These are phyloP conservation scores for Cardamine occulta DNA, from an alignment of 345 rosid genomes.

Conservation along the genomic window DNA sequence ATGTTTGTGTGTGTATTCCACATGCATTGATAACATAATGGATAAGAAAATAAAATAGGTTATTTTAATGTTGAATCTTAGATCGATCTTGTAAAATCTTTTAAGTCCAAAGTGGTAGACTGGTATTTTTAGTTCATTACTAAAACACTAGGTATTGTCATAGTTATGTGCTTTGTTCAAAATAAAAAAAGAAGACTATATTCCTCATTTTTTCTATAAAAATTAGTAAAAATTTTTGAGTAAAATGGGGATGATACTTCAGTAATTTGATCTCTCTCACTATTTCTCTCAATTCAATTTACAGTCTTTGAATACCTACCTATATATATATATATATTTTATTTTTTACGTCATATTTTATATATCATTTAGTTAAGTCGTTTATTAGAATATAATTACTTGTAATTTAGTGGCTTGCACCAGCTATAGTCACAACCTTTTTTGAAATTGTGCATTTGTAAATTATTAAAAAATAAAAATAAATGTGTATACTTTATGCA, in stretches of 20 bases:
- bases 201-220: too few relatives aligned
- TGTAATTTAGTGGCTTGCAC: background rate
- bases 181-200: too few relatives aligned
- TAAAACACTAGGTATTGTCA: too few relatives aligned
- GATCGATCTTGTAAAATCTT: background rate
- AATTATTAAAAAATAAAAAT: too few relatives aligned
- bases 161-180: too few relatives aligned
- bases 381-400: background rate
- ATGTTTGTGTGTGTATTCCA: background rate
- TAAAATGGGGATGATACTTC: too few relatives aligned
- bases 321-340: background rate
- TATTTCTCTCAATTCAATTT: too few relatives aligned
- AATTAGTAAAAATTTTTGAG: too few relatives aligned
- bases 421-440: background rate
- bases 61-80: background rate
- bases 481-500: too few relatives aligned
- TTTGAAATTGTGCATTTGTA: background rate
- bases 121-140: background rate
- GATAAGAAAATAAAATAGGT: slow-evolving; percentile 8
- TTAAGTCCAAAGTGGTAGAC: background rate
- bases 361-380: background rate
- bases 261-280: too few relatives aligned
- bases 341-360: background rate
- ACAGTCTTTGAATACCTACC: too few relatives aligned
- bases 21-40: slow-evolving; percentile 16